Evolutionary conservation across 2,329 filamentous ascomycete genomes (phyloP), one percentile per base, ranked within the genome.

Genomic region (Capronia coronata): DNA sequence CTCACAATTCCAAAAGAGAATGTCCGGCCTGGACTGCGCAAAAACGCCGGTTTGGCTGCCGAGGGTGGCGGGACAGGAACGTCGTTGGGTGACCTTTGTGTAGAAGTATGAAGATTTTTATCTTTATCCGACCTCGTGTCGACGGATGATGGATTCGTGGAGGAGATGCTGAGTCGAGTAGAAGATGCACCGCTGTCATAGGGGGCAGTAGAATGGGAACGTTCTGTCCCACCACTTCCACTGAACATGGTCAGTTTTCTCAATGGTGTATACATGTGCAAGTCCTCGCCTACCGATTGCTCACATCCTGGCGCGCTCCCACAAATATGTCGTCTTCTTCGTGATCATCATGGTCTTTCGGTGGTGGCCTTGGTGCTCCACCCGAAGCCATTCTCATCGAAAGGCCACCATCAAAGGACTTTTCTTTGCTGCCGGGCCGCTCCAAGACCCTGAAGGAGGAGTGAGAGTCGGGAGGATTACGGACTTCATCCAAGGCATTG

Each of bases 401-500:
- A 10, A 57, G 62, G n/a, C 67, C 68, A 43, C 68, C 66, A 47
- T 69, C 70, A 54, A 70, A 65, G 11, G 71, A 71, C 55, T 67
- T 70, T 55, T 68, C 69, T 39, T 69, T 66, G 11, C 62, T 61
- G 32, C 64, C 62, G 13, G 74, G 71, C 51, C 76, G 70, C 55
- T 78, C 75, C 48, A 78, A 68, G 37, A 79, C 76, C 18, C 71
- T 68, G 61, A 79, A 79, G n/a, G 75, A 76, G 18, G 73, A 63
- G 44, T 67, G 75, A 18, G 73, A 63, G 43, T 67, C 49, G 14
- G 47, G 46, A 23, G 67, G 62, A 21, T 65, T 64, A 49, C 67
- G 67, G 34, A 67, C 61, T 44, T 75, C 71, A 23, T 78, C 76
- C 54, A 78, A 64, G 44, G 67, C 70, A 66, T 77, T 76, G 41